Evolutionary conservation across 2,329 filamentous ascomycete genomes (phyloP).

Genomic region (Plectosphaerella cucumerina): DNA sequence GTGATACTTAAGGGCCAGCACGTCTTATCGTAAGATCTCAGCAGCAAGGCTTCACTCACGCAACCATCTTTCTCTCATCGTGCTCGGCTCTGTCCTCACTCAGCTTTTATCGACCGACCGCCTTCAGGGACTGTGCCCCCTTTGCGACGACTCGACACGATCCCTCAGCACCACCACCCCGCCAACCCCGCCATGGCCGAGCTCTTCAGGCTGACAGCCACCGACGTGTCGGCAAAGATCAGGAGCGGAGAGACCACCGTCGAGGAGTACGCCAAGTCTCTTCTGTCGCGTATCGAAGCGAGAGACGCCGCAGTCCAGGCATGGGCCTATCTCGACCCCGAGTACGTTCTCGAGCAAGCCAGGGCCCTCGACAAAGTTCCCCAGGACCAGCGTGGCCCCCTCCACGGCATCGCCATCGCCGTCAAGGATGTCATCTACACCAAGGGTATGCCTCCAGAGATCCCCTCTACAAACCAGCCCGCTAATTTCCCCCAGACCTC

Average conservation of each 20-base stretch:
- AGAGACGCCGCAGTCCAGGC: slow-evolving; percentile 42
- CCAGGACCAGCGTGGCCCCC: slow-evolving; percentile 40
- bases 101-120: no score
- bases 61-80: no score
- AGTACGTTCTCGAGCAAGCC: slow-evolving; percentile 45
- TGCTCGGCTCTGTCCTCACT: no score
- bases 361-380: slow-evolving; percentile 45
- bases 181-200: slow-evolving; percentile 3
- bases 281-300: slow-evolving; percentile 39
- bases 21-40: no score
- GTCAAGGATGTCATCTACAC: slow-evolving; percentile 59
- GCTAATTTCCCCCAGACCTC: slow-evolving; percentile 38
- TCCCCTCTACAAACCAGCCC: not conserved
- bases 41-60: no score
- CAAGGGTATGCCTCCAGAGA: slow-evolving; percentile 27
- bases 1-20: no score
- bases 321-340: slow-evolving; percentile 43
- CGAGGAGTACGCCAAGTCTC: slow-evolving; percentile 41
- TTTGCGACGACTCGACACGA: no score
- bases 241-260: slow-evolving; percentile 38
- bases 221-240: slow-evolving; percentile 32
- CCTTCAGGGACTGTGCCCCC: no score
- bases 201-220: slow-evolving; percentile 30
- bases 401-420: slow-evolving; percentile 55
- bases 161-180: no score